phyloP scores from a whole-genome alignment of 805 yeast genomes.

The Ascoidea asiatica region DNA sequence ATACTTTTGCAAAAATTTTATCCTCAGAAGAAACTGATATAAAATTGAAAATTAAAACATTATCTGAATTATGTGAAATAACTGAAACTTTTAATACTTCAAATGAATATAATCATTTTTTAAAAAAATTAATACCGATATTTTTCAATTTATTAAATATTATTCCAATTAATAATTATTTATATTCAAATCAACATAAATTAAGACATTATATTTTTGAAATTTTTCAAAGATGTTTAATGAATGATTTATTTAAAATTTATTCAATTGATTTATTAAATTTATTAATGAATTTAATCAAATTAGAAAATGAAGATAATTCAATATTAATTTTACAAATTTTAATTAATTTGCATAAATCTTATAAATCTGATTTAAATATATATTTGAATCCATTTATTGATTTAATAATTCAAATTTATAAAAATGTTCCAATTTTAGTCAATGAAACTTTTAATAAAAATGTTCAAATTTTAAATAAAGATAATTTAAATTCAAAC shows the following conservation, averaged over 20 bases:
- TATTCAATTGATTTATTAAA: slow-evolving; percentile 50
- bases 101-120: slow-evolving; percentile 68
- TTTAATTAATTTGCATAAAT: slow-evolving; percentile 72
- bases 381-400: slow-evolving; percentile 73
- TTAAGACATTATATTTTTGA: slow-evolving; percentile 67
- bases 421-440: slow-evolving; percentile 64
- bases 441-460: slow-evolving; percentile 56
- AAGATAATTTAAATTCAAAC: too few relatives aligned
- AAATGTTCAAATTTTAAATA: background rate
- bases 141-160: slow-evolving; percentile 47
- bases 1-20: slow-evolving; percentile 52
- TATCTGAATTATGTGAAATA: slow-evolving; percentile 77
- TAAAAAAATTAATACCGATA: slow-evolving; percentile 57
- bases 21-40: slow-evolving; percentile 40
- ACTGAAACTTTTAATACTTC: slow-evolving; percentile 74
- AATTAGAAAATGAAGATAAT: slow-evolving; percentile 85
- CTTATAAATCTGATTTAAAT: slow-evolving; percentile 53
- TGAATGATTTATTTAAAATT: slow-evolving; percentile 70
- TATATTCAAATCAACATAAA: slow-evolving; percentile 60
- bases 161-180: slow-evolving; percentile 61
- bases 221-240: slow-evolving; percentile 65
- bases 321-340: slow-evolving; percentile 86
- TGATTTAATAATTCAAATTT: slow-evolving; percentile 60
- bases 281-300: slow-evolving; percentile 43
- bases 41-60: slow-evolving; percentile 48